Evolutionary conservation across 306 rosid species (phyloP).

Genomic region (Phaseolus lunatus): DNA sequence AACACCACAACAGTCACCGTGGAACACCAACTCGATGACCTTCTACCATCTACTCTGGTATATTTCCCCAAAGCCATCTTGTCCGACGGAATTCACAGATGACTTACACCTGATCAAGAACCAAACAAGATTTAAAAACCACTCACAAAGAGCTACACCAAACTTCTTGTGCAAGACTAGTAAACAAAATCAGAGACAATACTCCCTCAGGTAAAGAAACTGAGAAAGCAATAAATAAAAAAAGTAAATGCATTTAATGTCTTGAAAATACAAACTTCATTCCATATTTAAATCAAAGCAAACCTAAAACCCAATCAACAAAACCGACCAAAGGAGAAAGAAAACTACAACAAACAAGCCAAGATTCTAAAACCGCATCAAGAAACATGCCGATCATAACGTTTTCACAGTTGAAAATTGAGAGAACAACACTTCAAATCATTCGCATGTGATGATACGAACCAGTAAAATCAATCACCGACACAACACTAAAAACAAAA

Average conservation of each 20-base stretch:
- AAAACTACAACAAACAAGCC: background rate
- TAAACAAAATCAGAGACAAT: background rate
- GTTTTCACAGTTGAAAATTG: constrained; percentile 13
- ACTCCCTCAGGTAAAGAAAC: background rate
- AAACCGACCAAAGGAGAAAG: constrained; percentile 3
- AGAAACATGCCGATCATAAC: constrained; percentile 16
- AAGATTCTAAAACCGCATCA: background rate
- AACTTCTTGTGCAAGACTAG: constrained; percentile 8
- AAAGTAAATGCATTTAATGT: background rate
- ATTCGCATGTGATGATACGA: background rate
- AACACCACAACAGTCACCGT: constrained; percentile 83
- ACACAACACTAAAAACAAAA: constrained; percentile 9
- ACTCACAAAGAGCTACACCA: constrained; percentile 39
- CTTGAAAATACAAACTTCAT: background rate
- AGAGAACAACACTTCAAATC: background rate
- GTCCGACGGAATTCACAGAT: constrained; percentile 20
- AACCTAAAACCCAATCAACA: background rate
- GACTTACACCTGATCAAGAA: constrained; percentile 47
- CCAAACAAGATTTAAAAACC: constrained; percentile 29
- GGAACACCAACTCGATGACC: constrained; percentile 88
- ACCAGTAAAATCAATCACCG: constrained; percentile 35
- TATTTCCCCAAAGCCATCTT: constrained; percentile 87
- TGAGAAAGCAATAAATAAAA: background rate
- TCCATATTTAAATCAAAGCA: background rate
- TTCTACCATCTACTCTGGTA: constrained; percentile 73